These are phyloP conservation scores for Cordyceps militaris DNA, from an alignment of 2,329 filamentous ascomycete species.

Conservation along the genomic window DNA sequence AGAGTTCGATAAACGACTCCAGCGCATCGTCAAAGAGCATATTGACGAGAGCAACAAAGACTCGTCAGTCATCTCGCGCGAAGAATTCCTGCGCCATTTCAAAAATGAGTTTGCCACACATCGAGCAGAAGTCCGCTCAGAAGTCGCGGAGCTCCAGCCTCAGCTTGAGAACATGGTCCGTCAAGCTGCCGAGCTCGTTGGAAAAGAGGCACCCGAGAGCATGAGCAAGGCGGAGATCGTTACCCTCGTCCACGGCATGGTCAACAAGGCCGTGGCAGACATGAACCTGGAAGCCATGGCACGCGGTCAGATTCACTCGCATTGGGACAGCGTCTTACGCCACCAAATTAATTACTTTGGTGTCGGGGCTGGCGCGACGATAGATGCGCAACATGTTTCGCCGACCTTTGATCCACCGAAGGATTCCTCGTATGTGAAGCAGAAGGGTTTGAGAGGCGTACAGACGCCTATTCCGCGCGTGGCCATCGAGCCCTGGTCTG, in stretches of 20 bases:
- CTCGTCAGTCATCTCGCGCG: conserved; percentile 36
- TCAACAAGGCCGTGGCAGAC: conserved; percentile 38
- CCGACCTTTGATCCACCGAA: conserved; percentile 38
- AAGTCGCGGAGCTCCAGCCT: conserved; percentile 32
- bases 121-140: conserved; percentile 32
- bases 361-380: conserved; percentile 53
- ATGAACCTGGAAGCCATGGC: conserved; percentile 41
- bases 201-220: conserved; percentile 20
- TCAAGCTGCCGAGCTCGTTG: conserved; percentile 24
- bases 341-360: conserved; percentile 69
- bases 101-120: conserved; percentile 32
- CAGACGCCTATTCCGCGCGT: conserved; percentile 30
- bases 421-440: conserved; percentile 12
- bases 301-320: conserved; percentile 37
- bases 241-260: conserved; percentile 32
- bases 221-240: conserved; percentile 36
- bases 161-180: conserved; percentile 28
- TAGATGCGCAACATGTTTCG: conserved; percentile 57
- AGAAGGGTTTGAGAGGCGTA: conserved; percentile 19
- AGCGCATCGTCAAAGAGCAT: conserved; percentile 32
- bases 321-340: conserved; percentile 37
- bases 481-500: conserved; percentile 63
- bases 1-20: conserved; percentile 29
- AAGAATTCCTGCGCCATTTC: conserved; percentile 42
- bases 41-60: conserved; percentile 23